Conservation (phyloP, 75 land plant genomes). For the Sequoia sempervirens region DNA sequence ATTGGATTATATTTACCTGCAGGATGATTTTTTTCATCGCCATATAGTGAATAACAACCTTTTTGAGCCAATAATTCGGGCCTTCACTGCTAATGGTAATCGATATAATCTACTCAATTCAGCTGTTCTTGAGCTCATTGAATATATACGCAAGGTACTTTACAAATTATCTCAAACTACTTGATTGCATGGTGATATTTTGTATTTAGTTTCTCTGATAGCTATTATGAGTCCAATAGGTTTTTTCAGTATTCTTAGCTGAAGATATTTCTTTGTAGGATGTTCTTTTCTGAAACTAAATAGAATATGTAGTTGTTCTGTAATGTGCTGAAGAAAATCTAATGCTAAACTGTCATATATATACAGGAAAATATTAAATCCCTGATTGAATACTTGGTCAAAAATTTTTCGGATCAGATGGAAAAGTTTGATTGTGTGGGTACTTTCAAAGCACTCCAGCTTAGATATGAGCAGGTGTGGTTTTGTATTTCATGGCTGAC, state of each 20-base stretch:
- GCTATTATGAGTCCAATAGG: neutral
- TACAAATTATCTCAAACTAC: neutral
- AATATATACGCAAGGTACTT: slow-evolving; percentile 78
- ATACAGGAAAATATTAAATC: slow-evolving; percentile 71
- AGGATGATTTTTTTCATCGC: slow-evolving; percentile 87
- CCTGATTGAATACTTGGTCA: slow-evolving; percentile 64
- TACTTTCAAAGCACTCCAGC: slow-evolving; percentile 55
- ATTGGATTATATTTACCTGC: slow-evolving; percentile 18
- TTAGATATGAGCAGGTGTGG: slow-evolving; percentile 92
- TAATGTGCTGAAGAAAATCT: neutral
- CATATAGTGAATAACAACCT: slow-evolving; percentile 75
- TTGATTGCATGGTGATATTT: neutral
- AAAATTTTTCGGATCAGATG: slow-evolving; percentile 64
- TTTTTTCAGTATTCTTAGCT: no score
- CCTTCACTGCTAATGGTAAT: slow-evolving; percentile 80
- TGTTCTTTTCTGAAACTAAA: neutral
- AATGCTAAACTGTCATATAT: neutral
- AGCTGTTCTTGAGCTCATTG: slow-evolving; percentile 82
- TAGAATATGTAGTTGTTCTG: neutral
- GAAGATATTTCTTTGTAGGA: neutral
- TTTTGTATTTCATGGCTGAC: neutral
- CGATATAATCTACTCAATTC: slow-evolving; percentile 96
- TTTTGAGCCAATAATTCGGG: slow-evolving; percentile 78
- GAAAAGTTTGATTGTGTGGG: slow-evolving; percentile 58
- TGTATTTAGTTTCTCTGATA: neutral